phyloP scores from a whole-genome alignment of 2,329 filamentous ascomycete genomes.

The Ascochyta viciae-villosae region DNA sequence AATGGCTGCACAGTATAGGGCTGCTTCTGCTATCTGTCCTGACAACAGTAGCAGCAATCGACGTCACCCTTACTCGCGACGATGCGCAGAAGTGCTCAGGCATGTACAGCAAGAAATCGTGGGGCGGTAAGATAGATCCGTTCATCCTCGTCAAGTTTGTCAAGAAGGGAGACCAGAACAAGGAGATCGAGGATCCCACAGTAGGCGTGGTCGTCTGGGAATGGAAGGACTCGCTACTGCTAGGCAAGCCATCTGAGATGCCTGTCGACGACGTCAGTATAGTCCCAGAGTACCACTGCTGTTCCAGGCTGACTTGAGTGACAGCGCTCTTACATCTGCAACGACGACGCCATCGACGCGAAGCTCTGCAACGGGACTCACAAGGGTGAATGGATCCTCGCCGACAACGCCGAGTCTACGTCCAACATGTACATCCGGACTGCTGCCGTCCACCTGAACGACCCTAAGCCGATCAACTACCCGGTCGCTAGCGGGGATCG shows the following conservation, averaged over 20 bases:
- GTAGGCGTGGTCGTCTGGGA: conserved; percentile 92
- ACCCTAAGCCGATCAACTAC: conserved; percentile 78
- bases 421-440: conserved; percentile 78
- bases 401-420: conserved; percentile 74
- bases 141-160: conserved; percentile 87
- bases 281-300: no score
- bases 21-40: conserved; percentile 45
- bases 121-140: conserved; percentile 87
- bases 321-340: conserved; percentile 76
- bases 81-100: conserved; percentile 85
- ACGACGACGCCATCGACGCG: conserved; percentile 70
- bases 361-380: conserved; percentile 79
- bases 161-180: conserved; percentile 57
- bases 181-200: conserved; percentile 71
- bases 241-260: conserved; percentile 67
- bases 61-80: conserved; percentile 53
- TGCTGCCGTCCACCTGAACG: conserved; percentile 80
- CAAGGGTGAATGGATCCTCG: conserved; percentile 83
- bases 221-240: conserved; percentile 82
- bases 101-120: conserved; percentile 91
- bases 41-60: conserved; percentile 45
- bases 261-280: conserved; percentile 37
- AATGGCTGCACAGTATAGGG: conserved; percentile 40
- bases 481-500: conserved; percentile 63
- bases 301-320: conserved; percentile 27